Evolutionary conservation across 1,284 basidiomycete genomes (phyloP).

Genomic region (Puccinia novopanici): DNA sequence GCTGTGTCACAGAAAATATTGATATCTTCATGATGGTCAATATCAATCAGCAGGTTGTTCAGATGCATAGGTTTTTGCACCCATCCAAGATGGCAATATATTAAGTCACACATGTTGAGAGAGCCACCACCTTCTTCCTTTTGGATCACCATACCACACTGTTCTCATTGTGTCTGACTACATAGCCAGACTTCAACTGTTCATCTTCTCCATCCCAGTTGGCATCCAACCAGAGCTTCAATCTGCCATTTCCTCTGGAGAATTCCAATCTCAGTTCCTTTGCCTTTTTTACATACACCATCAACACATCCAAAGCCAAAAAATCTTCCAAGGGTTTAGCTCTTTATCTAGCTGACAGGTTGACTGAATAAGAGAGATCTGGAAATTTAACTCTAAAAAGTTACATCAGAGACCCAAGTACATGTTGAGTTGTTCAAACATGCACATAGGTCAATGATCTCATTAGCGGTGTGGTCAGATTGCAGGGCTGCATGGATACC

Average conservation of each 20-base stretch:
- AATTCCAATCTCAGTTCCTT: not conserved
- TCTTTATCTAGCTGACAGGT: not conserved
- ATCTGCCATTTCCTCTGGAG: too few relatives aligned
- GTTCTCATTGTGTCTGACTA: not conserved
- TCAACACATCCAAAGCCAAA: constrained; percentile 9
- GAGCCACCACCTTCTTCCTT: too few relatives aligned
- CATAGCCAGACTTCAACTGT: not conserved
- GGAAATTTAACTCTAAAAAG: not conserved
- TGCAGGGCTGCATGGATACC: too few relatives aligned
- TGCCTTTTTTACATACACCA: not conserved
- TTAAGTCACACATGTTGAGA: constrained; percentile 1
- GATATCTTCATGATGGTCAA: not conserved
- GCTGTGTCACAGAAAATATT: not conserved
- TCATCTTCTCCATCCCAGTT: constrained; percentile 16
- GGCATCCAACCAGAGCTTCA: not conserved
- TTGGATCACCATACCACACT: not conserved
- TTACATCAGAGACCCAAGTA: constrained; percentile 33
- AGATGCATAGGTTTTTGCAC: not conserved
- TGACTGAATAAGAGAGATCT: constrained; percentile 6
- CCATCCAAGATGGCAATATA: not conserved
- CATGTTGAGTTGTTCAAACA: too few relatives aligned
- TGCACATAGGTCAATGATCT: too few relatives aligned
- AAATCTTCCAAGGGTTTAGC: not conserved
- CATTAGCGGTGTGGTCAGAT: too few relatives aligned
- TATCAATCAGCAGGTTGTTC: not conserved